Base-by-base conservation (phyloP, 2,329 filamentous ascomycete species). In the Teratosphaeria gauchensis region DNA sequence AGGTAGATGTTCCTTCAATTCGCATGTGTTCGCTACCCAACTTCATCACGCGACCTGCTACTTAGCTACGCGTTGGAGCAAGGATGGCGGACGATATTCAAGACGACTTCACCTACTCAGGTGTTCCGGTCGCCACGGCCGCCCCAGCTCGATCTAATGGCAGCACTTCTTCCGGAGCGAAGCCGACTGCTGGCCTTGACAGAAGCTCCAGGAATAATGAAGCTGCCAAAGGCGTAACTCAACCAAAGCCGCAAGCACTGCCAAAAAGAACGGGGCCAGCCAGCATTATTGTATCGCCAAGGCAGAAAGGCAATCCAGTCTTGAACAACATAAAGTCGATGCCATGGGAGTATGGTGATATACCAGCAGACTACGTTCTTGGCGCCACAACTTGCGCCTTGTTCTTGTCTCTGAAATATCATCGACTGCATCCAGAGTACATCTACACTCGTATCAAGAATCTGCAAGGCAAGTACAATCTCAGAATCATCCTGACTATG, bases 331-430 rank as follows among this genome's bases (percentile, higher is more conserved):
- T 99, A 66, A 86, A 87, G 61, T 86, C 88, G 0, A 80, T 95
- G 59, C 84, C 91, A 0, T 99, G 94, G 94, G 94, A 99, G 74
- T 97, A 96, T 74, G 92, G 90, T 62, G 92, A 97, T 69, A 96
- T 96, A n/a, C 87, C 88, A 1, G 90, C 92, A 33, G 94, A 99
- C 75, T 99, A 95, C 72, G 87, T 92, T 8, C 79, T 97, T 54
- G 92, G 94, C 0, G 72, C 83, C 51, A 95, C 91, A 0, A 95
- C 92, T 6, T 96, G 92, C 69, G 92, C 90, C 0, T 80, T 99
- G 4, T 99, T 97, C 71, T 78, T 99, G 51, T 95, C 90, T 54
- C 82, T 99, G 57, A 99, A 97, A 74, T 99, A 99, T 74, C 94
- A 99, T 74, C 90, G 92, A 31, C 81, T 99, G 56, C 94, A 99